A percentile compares a stretch with the other conserved stretches of the same genome.
phyloP scores from a whole-genome alignment of 257 asterid species.

The Fraxinus excelsior region DNA sequence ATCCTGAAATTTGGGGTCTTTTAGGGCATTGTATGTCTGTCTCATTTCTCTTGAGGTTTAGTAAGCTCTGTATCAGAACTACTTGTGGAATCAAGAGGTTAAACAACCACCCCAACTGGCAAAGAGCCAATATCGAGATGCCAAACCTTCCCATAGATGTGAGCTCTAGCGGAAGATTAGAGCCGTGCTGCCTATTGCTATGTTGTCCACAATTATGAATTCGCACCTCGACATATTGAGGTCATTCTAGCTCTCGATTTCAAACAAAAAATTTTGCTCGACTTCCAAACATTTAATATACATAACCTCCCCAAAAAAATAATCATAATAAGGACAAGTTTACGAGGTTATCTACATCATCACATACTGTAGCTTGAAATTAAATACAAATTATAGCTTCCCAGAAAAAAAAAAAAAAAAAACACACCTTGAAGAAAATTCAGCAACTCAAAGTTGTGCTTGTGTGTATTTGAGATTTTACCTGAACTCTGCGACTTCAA shows the following conservation, averaged over 20 bases:
- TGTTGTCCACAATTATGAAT: too few species aligned
- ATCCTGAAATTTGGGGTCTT: too few species aligned
- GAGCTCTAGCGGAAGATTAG: background rate
- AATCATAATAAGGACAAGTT: background rate
- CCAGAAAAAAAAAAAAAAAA: background rate
- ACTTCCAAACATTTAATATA: too few species aligned
- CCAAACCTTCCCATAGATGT: background rate
- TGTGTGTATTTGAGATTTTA: constrained; percentile 1
- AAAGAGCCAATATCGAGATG: background rate
- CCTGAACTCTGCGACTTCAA: constrained; percentile 72
- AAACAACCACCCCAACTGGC: background rate
- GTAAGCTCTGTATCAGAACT: too few species aligned
- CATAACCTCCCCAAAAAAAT: too few species aligned
- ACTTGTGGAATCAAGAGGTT: too few species aligned
- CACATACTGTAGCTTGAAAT: background rate
- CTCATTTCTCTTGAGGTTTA: too few species aligned
- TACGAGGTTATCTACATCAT: background rate
- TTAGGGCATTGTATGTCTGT: too few species aligned
- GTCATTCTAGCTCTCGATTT: too few species aligned
- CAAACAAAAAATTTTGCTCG: too few species aligned
- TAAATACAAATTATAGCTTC: background rate
- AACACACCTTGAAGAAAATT: background rate
- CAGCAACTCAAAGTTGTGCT: background rate
- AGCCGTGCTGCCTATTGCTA: too few species aligned
- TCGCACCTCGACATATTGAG: too few species aligned